Conservation (phyloP, 495 filamentous ascomycete species). For the Tuber indicum region DNA sequence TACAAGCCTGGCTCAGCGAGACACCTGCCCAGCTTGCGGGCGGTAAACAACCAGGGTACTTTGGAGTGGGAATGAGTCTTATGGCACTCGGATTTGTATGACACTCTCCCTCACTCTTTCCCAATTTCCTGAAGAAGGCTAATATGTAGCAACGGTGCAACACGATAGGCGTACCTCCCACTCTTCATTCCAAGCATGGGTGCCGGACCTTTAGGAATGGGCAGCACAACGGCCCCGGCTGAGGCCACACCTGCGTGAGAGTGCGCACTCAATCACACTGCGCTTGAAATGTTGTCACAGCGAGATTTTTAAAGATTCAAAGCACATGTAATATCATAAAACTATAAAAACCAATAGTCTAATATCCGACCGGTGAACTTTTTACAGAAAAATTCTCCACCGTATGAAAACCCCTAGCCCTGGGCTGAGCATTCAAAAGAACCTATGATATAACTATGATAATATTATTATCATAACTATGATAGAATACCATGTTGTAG, state of each 20-base stretch:
- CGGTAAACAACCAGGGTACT: slow-evolving; percentile 41
- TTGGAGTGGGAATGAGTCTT: slow-evolving; percentile 37
- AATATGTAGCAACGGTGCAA: background rate
- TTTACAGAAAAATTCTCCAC: background rate
- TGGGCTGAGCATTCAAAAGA: background rate
- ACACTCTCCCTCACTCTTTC: background rate
- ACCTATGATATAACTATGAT: background rate
- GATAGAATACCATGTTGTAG: background rate
- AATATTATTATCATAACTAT: no score
- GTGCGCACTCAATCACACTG: background rate
- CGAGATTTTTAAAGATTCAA: slow-evolving; percentile 8
- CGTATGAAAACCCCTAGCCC: background rate
- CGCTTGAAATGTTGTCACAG: background rate
- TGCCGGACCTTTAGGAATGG: slow-evolving; percentile 9
- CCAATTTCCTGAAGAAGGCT: background rate
- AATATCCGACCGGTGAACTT: background rate
- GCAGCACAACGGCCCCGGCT: slow-evolving; percentile 20
- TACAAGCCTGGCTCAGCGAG: slow-evolving; percentile 41
- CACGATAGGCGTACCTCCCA: slow-evolving; percentile 26
- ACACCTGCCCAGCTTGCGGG: slow-evolving; percentile 32
- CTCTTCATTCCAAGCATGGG: slow-evolving; percentile 35
- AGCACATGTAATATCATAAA: slow-evolving; percentile 18
- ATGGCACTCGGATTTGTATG: slow-evolving; percentile 36
- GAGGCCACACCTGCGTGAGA: slow-evolving; percentile 12
- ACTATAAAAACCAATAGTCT: slow-evolving; percentile 27